Percentiles rank a stretch among this genome's conserved stretches.
Conservation (phyloP, 1,284 basidiomycete genomes). For the Phellopilus nigrolimitatus region DNA sequence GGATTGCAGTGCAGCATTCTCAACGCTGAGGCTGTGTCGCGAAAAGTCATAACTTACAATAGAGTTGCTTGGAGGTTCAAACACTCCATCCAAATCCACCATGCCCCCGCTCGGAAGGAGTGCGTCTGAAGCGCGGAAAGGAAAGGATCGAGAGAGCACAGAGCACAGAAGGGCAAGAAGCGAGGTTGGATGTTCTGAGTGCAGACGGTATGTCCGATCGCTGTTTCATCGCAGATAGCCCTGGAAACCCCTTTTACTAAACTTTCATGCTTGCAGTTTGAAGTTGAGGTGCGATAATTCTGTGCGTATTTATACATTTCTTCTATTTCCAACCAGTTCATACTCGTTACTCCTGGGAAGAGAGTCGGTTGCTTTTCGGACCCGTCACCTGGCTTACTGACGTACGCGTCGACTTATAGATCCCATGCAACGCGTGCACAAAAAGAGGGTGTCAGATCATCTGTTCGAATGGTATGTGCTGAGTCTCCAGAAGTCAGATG, state of each 20-base stretch:
- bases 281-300: conserved; percentile 8
- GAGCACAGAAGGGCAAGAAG: neutral
- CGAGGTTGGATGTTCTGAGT: conserved; percentile 6
- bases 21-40: no score
- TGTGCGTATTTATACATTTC: neutral
- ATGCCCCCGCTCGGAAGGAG: neutral
- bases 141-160: neutral
- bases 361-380: no score
- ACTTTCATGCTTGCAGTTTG: no score
- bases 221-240: no score
- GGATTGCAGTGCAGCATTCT: no score
- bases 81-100: neutral
- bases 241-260: neutral
- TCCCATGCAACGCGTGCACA: conserved; percentile 6
- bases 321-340: neutral
- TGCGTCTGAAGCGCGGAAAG: neutral
- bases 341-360: neutral
- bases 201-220: neutral
- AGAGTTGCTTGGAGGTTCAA: neutral
- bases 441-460: conserved; percentile 7
- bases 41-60: neutral
- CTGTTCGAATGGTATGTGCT: conserved; percentile 12
- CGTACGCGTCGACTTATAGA: no score
- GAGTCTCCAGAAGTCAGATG: no score
- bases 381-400: no score